Conservation (phyloP, 2,329 filamentous ascomycete genomes). For the Westerdykella sp. region DNA sequence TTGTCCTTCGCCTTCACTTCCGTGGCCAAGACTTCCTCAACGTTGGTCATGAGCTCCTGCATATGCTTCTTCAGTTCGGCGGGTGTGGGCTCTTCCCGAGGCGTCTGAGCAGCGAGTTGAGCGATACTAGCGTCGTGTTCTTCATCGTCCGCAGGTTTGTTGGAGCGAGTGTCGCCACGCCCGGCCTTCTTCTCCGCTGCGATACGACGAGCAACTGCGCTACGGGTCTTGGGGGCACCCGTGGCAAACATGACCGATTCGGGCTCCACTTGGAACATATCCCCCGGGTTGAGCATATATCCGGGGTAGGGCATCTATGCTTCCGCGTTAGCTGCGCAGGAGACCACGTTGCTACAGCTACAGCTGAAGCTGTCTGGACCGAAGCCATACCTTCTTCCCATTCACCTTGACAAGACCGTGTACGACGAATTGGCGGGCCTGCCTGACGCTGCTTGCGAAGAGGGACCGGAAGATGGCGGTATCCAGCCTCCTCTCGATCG, state of each 20-base stretch:
- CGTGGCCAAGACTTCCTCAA: conserved; percentile 54
- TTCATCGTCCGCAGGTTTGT: conserved; percentile 5
- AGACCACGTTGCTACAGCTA: not conserved
- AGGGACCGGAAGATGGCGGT: conserved; percentile 90
- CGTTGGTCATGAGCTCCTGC: conserved; percentile 40
- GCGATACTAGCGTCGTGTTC: conserved; percentile 10
- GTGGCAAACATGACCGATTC: conserved; percentile 86
- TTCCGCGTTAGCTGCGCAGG: not conserved
- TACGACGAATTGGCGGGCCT: conserved; percentile 89
- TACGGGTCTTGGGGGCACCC: conserved; percentile 58
- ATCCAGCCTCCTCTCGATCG: conserved; percentile 83
- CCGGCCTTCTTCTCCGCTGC: conserved; percentile 26
- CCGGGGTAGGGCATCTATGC: conserved; percentile 80
- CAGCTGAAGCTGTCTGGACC: not conserved
- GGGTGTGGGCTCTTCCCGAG: conserved; percentile 22
- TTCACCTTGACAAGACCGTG: conserved; percentile 95
- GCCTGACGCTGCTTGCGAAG: conserved; percentile 87
- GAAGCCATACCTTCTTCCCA: conserved; percentile 70
- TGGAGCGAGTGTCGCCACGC: conserved; percentile 22
- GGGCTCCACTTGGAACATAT: conserved; percentile 94
- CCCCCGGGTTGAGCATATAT: conserved; percentile 91
- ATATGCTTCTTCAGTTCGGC: conserved; percentile 30
- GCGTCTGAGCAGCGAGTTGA: conserved; percentile 3
- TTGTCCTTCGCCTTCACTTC: conserved; percentile 65
- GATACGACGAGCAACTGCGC: conserved; percentile 23